These are phyloP conservation scores for Parafenestella ontariensis DNA, from an alignment of 2,329 filamentous ascomycete species.

Conservation along the genomic window DNA sequence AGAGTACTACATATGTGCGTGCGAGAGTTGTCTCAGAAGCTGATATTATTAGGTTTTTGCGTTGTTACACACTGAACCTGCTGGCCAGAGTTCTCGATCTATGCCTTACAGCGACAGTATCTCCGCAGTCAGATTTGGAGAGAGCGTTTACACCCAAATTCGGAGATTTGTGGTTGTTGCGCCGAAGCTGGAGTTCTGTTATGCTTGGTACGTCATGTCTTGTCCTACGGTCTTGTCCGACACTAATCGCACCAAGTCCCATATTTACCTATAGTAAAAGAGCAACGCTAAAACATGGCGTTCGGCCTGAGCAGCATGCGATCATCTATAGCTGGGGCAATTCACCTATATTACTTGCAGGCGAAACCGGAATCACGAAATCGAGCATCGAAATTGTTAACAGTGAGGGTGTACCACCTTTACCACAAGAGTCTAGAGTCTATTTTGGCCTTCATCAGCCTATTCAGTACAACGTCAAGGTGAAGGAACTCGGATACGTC, in stretches of 20 bases:
- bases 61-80: background rate
- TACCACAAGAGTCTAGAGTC: constrained; percentile 28
- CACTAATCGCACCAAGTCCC: constrained; percentile 2
- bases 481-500: constrained; percentile 49
- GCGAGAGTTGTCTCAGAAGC: no score
- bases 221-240: no score
- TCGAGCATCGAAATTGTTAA: constrained; percentile 41
- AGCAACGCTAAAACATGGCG: constrained; percentile 12
- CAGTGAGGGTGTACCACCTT: background rate
- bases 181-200: constrained; percentile 1
- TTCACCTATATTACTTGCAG: constrained; percentile 9
- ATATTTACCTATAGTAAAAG: constrained; percentile 15
- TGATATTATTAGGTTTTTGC: background rate
- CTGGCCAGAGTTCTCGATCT: background rate
- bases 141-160: background rate
- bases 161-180: constrained; percentile 3
- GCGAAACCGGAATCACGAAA: constrained; percentile 47
- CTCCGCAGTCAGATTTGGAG: background rate
- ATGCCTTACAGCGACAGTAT: background rate
- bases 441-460: constrained; percentile 48
- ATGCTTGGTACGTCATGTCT: background rate
- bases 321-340: constrained; percentile 38
- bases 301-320: constrained; percentile 41
- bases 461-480: constrained; percentile 54
- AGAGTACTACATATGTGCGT: no score